Evolutionary conservation across 73 alveolate genomes (phyloP).

Genomic region (Paramecium sexaurelia): DNA sequence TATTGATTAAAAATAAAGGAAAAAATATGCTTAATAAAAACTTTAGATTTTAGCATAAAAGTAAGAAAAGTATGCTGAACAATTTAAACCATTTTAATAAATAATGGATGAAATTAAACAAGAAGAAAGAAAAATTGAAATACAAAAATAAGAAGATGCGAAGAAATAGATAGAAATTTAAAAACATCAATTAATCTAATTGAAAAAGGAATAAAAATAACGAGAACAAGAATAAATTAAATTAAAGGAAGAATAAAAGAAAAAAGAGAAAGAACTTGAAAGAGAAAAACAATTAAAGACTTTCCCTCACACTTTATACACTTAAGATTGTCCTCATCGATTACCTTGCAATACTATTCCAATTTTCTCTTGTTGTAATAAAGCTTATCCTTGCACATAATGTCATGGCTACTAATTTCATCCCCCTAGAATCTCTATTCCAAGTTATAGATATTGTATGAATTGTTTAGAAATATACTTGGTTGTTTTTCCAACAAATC

Average conservation of each 20-base stretch:
- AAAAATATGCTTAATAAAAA: conserved; percentile 24
- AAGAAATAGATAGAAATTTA: neutral
- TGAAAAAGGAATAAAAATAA: neutral
- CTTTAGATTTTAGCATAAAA: neutral
- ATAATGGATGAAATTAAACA: neutral
- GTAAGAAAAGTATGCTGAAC: neutral
- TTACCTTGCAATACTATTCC: conserved; percentile 63
- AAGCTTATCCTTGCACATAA: conserved; percentile 65
- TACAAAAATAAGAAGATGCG: neutral
- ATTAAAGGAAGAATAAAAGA: neutral
- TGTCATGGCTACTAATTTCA: conserved; percentile 55
- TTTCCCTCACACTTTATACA: conserved; percentile 58
- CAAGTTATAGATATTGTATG: conserved; percentile 66
- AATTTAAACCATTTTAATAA: neutral
- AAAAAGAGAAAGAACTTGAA: neutral
- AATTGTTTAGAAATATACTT: conserved; percentile 58
- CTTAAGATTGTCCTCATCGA: conserved; percentile 56
- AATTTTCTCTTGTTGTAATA: conserved; percentile 63
- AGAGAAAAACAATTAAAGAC: conserved; percentile 31
- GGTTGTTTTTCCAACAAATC: conserved; percentile 58
- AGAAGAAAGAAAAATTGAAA: neutral
- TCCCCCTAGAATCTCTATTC: conserved; percentile 59
- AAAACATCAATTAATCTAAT: neutral
- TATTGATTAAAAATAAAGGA: neutral
- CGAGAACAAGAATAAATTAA: neutral